These are phyloP conservation scores for Moesziomyces antarcticus DNA, from an alignment of 1,284 basidiomycete genomes.

Conservation along the genomic window DNA sequence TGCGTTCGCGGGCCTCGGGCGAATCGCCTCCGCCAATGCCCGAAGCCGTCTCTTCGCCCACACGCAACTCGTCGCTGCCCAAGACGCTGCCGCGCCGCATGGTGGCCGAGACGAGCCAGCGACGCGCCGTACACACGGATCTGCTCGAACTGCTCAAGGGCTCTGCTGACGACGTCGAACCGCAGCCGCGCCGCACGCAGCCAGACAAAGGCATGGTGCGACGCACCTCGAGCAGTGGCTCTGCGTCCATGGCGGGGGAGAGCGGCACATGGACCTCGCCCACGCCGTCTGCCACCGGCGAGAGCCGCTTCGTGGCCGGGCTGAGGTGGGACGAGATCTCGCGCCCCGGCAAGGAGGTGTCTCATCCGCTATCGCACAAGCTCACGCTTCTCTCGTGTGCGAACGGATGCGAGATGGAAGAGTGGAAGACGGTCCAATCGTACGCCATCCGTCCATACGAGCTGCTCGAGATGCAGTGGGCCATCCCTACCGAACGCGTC, in stretches of 20 bases:
- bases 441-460: constrained; percentile 52
- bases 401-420: constrained; percentile 53
- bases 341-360: constrained; percentile 15
- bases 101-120: constrained; percentile 32
- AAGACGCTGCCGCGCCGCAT: constrained; percentile 2
- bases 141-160: constrained; percentile 26
- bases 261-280: constrained; percentile 1
- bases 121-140: constrained; percentile 18
- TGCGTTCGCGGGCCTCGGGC: constrained; percentile 8
- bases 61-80: constrained; percentile 19
- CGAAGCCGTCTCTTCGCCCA: constrained; percentile 5
- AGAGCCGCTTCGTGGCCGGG: constrained; percentile 27
- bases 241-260: neutral
- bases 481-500: constrained; percentile 43
- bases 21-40: constrained; percentile 3
- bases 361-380: constrained; percentile 41
- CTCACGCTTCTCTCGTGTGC: constrained; percentile 46
- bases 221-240: constrained; percentile 14
- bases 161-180: constrained; percentile 9
- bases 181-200: neutral
- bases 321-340: constrained; percentile 47
- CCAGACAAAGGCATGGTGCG: neutral
- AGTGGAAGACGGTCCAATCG: constrained; percentile 52
- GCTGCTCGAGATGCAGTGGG: constrained; percentile 54
- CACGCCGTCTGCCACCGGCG: neutral